A percentile compares a stretch with the other conserved stretches of the same genome.
phyloP scores from a whole-genome alignment of 2,329 filamentous ascomycete genomes.

The Cryphonectria japonica region DNA sequence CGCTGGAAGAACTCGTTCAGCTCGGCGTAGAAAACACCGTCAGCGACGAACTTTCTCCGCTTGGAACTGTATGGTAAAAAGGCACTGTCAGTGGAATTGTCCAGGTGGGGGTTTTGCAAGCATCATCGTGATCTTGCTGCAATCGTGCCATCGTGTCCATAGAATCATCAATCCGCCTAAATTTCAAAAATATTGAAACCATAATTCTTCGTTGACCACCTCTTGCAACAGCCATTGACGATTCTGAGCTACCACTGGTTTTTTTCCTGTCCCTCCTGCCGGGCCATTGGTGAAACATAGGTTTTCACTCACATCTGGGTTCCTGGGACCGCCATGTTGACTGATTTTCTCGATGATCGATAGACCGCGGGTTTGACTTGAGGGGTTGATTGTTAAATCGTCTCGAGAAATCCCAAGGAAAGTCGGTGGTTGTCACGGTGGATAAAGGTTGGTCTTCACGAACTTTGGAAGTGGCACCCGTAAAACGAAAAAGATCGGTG shows the following conservation, averaged over 20 bases:
- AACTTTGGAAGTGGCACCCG: conserved; percentile 11
- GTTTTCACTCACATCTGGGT: conserved; percentile 61
- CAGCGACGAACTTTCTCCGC: conserved; percentile 92
- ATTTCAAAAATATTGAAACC: neutral
- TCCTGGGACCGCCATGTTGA: conserved; percentile 65
- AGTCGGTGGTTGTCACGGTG: conserved; percentile 23
- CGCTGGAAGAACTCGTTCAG: conserved; percentile 99
- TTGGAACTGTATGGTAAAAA: conserved; percentile 67
- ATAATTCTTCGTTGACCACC: neutral
- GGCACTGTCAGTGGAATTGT: conserved; percentile 28
- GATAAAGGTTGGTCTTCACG: conserved; percentile 22
- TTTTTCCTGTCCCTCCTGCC: neutral
- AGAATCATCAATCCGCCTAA: neutral
- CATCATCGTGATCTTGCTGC: neutral
- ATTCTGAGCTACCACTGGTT: neutral
- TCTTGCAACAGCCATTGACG: neutral
- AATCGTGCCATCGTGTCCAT: neutral
- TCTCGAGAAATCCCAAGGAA: conserved; percentile 32
- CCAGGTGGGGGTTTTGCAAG: conserved; percentile 9
- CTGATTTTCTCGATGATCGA: conserved; percentile 38
- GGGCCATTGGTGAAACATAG: conserved; percentile 9
- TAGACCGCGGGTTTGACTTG: conserved; percentile 38
- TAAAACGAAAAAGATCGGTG: conserved; percentile 20
- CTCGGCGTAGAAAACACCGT: conserved; percentile 99
- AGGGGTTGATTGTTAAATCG: conserved; percentile 32